Base-by-base conservation (phyloP, 352 stramenopile genomes). In the Phytophthora parvispora region DNA sequence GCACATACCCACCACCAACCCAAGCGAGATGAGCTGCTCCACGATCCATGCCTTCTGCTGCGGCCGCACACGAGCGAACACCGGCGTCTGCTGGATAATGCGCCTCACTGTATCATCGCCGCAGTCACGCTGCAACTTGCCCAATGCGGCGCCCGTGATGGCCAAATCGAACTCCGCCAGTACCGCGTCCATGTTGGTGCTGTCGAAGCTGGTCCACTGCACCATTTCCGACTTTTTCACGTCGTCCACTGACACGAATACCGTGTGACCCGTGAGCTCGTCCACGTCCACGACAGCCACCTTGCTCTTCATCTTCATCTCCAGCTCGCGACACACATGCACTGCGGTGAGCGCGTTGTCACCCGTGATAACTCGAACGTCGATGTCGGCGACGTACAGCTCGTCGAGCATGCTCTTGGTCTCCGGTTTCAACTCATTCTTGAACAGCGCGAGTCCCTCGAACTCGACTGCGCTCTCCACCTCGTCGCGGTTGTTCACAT, bases 361-460 rank as follows among this genome's bases (percentile, higher is more conserved):
- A 3, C 88, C 90, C 3, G 92, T 97, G 49, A 98, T 91, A 61
- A 97, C 92, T 10, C 77, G 80, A 25, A 86, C 74, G 29, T 85
- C 71, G 42, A 98, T 86, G 22, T 80, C 75, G 16, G 86, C 90
- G 25, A 68, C 67, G 27, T 84, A 70, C 16, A 98, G 70, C 54
- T 96, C 78, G 18, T 62, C 27, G 20, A 98, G 81, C 53, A 96
- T 87, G 3, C 60, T 67, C 47, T 75, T 75, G 6, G 81, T 87
- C 38, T 97, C 84, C 13, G 81, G 64, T 64, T 94, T 95, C 56
- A 97, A 77, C 31, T 82, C 72, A 64, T 98, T 98, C 72, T 91
- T 74, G 75, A 97, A 98, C 25, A 94, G 74, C 12, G 93, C 68
- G 28, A 97, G 76, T 8, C 92, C 91, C 42, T 84, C 57, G 51